These are phyloP conservation scores for Ogataea methanolica DNA, from an alignment of 805 yeast genomes.

Conservation along the genomic window DNA sequence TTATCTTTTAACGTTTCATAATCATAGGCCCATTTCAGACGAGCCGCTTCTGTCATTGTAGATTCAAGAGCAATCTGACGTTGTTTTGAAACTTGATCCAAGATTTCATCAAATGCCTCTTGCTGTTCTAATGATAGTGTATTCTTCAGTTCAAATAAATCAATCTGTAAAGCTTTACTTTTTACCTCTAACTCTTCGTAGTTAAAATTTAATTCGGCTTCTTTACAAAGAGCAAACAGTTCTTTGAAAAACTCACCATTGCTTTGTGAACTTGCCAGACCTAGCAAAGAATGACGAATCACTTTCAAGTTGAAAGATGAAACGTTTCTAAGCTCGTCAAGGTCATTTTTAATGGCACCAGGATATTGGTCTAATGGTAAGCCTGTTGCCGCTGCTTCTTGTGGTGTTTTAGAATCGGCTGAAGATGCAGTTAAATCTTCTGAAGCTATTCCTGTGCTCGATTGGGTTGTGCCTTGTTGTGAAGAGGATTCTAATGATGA, in stretches of 20 bases:
- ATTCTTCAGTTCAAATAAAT: conserved; percentile 66
- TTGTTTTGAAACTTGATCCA: conserved; percentile 66
- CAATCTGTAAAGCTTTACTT: conserved; percentile 26
- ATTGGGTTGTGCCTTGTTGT: no score
- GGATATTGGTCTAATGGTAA: conserved; percentile 18
- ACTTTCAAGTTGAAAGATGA: conserved; percentile 74
- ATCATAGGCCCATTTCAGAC: conserved; percentile 82
- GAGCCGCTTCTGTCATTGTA: conserved; percentile 79
- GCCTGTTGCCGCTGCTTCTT: neutral
- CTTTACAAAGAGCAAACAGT: conserved; percentile 16
- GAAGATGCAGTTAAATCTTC: neutral
- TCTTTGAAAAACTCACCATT: conserved; percentile 21
- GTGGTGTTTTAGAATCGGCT: neutral
- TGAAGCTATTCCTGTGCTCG: neutral
- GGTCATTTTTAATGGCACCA: conserved; percentile 47
- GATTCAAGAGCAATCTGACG: conserved; percentile 77
- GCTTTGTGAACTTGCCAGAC: conserved; percentile 31
- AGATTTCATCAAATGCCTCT: conserved; percentile 54
- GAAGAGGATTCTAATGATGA: no score
- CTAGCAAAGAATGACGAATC: conserved; percentile 68
- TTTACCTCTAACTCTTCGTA: conserved; percentile 5
- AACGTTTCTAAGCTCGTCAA: conserved; percentile 55
- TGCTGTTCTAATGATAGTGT: conserved; percentile 44
- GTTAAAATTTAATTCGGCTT: conserved; percentile 20
- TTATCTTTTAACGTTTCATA: conserved; percentile 45